Evolutionary conservation across 345 rosid species (phyloP).

Genomic region (Pistacia atlantica): DNA sequence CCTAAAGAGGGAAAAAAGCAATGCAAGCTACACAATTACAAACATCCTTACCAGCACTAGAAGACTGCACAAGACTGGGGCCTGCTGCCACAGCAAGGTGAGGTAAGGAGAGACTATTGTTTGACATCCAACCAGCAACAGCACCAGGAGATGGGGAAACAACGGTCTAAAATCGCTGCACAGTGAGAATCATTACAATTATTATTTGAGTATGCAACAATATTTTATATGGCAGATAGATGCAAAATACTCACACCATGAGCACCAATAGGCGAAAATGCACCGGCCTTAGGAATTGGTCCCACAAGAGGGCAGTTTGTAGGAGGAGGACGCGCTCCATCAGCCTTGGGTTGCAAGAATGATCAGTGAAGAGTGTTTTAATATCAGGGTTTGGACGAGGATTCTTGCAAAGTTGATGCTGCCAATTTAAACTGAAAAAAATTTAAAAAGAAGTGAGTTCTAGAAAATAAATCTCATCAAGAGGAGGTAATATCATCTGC

Average conservation of each 20-base stretch:
- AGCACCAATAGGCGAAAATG: too few species aligned
- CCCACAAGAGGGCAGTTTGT: conserved; percentile 23
- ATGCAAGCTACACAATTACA: background rate
- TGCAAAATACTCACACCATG: too few species aligned
- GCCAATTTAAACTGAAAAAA: conserved; percentile 81
- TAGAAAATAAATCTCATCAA: conserved; percentile 1
- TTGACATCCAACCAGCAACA: too few species aligned
- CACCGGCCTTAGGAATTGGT: conserved; percentile 71
- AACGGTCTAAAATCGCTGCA: too few species aligned
- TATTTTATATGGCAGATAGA: too few species aligned
- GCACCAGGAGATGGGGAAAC: too few species aligned
- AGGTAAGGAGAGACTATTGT: conserved; percentile 10
- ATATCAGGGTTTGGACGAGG: conserved; percentile 73
- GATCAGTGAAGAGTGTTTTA: too few species aligned
- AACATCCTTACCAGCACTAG: conserved; percentile 44
- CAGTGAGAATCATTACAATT: too few species aligned
- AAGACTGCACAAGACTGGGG: conserved; percentile 45
- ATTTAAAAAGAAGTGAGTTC: conserved; percentile 18
- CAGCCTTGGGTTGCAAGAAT: too few species aligned
- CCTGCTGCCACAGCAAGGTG: conserved; percentile 53
- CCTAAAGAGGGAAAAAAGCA: background rate
- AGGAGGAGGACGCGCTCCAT: background rate
- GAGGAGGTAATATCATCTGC: background rate
- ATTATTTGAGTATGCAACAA: too few species aligned
- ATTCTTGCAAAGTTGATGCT: conserved; percentile 93